These are phyloP conservation scores for Kluyveromyces wickerhamii DNA, from an alignment of 805 yeast genomes.

Conservation along the genomic window DNA sequence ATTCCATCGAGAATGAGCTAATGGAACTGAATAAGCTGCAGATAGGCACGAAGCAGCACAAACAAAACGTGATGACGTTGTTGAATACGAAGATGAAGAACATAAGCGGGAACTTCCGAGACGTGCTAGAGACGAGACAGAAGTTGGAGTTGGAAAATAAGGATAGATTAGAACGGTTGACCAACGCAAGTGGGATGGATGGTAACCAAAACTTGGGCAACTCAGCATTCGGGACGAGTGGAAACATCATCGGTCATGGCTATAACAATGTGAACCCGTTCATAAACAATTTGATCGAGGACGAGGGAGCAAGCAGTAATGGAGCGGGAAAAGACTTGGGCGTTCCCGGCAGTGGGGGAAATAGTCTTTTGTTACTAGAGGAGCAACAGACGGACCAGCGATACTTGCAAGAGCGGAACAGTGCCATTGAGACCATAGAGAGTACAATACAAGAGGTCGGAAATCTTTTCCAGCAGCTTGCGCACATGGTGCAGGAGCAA, in stretches of 20 bases:
- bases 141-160: constrained; percentile 72
- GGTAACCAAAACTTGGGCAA: constrained; percentile 3
- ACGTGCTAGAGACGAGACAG: constrained; percentile 83
- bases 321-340: constrained; percentile 58
- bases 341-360: constrained; percentile 35
- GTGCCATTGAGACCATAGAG: constrained; percentile 94
- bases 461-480: constrained; percentile 84
- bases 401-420: constrained; percentile 74
- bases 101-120: constrained; percentile 84
- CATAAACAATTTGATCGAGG: constrained; percentile 29
- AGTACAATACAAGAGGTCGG: constrained; percentile 97
- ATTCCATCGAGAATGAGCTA: constrained; percentile 70
- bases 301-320: constrained; percentile 9
- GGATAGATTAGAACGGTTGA: constrained; percentile 75
- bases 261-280: constrained; percentile 35
- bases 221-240: not conserved
- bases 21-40: constrained; percentile 55
- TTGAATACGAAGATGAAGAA: constrained; percentile 86
- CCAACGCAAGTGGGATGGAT: constrained; percentile 34
- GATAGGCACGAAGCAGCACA: constrained; percentile 63
- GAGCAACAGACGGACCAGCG: constrained; percentile 60
- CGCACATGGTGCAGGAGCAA: constrained; percentile 96
- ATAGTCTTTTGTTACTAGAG: constrained; percentile 71
- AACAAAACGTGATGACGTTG: constrained; percentile 78
- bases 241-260: constrained; percentile 8